Conservation (phyloP, 768 basidiomycete genomes). For the Sarcodon aspratus region DNA sequence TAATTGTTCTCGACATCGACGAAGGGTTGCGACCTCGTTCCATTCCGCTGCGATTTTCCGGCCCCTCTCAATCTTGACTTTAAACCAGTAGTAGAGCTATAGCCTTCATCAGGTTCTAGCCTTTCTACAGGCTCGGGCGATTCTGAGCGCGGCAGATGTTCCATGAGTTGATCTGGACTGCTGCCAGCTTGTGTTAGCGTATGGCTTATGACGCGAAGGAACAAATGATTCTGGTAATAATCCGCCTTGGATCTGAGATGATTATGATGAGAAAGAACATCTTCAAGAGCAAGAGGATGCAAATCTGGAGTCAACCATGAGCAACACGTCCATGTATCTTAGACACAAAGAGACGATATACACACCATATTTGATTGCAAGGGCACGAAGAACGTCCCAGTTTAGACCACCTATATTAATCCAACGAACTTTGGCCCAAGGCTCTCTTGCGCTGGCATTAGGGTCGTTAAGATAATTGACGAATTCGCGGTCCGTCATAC, state of each 20-base stretch:
- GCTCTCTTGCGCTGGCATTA: constrained; percentile 32
- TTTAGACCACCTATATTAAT: constrained; percentile 58
- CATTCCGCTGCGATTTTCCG: too few species aligned
- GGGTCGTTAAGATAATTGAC: constrained; percentile 38
- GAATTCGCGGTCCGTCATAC: constrained; percentile 53
- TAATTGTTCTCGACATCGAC: too few species aligned
- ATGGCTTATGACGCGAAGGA: constrained; percentile 59
- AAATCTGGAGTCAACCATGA: constrained; percentile 28
- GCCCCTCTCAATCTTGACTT: too few species aligned
- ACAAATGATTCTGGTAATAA: constrained; percentile 61
- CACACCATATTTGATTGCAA: constrained; percentile 55
- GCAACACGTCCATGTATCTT: background rate
- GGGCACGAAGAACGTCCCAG: constrained; percentile 64
- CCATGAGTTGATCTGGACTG: background rate
- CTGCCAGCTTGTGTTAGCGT: constrained; percentile 25
- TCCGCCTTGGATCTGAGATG: constrained; percentile 56
- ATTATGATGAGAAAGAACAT: constrained; percentile 45
- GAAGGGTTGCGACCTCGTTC: too few species aligned
- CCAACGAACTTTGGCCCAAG: constrained; percentile 65
- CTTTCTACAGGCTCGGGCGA: constrained; percentile 15
- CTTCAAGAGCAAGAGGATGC: constrained; percentile 65
- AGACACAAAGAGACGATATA: background rate
- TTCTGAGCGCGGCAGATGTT: constrained; percentile 21
- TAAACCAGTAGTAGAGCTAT: too few species aligned
- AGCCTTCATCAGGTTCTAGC: too few species aligned